Base-by-base conservation (phyloP, 345 rosid genomes). In the Trapa bicornis region DNA sequence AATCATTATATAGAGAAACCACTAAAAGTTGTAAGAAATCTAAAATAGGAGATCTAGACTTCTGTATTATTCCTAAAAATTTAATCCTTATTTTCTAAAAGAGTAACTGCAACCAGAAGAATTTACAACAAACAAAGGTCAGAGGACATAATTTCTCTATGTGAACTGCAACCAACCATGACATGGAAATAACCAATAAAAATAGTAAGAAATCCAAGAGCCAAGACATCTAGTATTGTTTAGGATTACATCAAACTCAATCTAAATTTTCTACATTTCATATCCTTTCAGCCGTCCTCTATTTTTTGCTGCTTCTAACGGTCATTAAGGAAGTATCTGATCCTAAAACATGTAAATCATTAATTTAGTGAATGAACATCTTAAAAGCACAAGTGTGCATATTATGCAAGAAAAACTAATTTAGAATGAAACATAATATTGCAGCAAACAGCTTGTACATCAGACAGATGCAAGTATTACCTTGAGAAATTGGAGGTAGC, bases 401-500 rank as follows among this genome's bases (percentile, higher is more conserved):
- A 47, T 47, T 47, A 15, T 6, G 2, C 43, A 11, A 10, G 16
- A 47, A 47, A 47, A 47, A 15, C 53, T 47, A 11, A 11, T 47
- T 47, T 15, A 47, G 14, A 47, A 47, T 4, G 43, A 47, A 47
- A 47, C 4, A 15, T 6, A 47, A 47, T 41, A 41, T 41, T 41
- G 53, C 53, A 14, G 22, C 43, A 41, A 58, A 9, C 6, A 5
- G 33, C 45, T n/a, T 1, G 11, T 37, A 60, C 22, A 65, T 43
- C 33, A 14, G 1, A 65, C 7, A 48, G 3, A 65, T 47, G 53
- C 67, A 33, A 68, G 60, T 39, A 29, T 76, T 87, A 94, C 97
- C 96, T 84, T 69, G 85, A 73, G 96, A 82, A 73, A 91, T 83
- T 68, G 84, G 81, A 64, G 97, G 89, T 67, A 85, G 81, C 75